phyloP scores from a whole-genome alignment of 768 basidiomycete species.

The Daedaleopsis sinensis region DNA sequence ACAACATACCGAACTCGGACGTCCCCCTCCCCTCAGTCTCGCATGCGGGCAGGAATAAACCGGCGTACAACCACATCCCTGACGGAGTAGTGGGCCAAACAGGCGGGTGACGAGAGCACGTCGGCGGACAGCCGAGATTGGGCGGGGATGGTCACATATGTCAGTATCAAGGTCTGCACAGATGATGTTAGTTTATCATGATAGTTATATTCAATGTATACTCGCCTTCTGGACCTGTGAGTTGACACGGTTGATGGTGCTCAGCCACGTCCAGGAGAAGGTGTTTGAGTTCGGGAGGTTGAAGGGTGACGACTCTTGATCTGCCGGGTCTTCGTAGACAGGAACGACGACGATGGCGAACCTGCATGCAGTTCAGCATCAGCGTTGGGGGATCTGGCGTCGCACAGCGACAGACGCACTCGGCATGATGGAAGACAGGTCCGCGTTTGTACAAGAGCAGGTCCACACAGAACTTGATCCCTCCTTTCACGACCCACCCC shows the following conservation, averaged over 20 bases:
- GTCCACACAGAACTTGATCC: constrained; percentile 97
- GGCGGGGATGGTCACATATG: constrained; percentile 93
- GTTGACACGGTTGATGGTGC: constrained; percentile 95
- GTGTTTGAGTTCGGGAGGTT: constrained; percentile 67
- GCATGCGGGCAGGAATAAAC: constrained; percentile 92
- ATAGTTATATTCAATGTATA: background rate
- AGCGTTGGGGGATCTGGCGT: background rate
- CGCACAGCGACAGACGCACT: constrained; percentile 54
- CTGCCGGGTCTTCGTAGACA: constrained; percentile 81
- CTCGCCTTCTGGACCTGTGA: constrained; percentile 93
- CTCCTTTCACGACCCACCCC: constrained; percentile 95
- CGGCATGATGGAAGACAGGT: constrained; percentile 93
- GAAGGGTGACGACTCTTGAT: constrained; percentile 66
- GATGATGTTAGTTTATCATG: background rate
- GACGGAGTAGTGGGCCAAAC: constrained; percentile 75
- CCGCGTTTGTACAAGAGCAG: constrained; percentile 94
- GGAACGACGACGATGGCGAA: constrained; percentile 92
- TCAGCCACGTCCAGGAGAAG: constrained; percentile 94
- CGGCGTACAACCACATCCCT: constrained; percentile 83
- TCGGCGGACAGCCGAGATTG: constrained; percentile 53
- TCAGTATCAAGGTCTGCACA: constrained; percentile 80
- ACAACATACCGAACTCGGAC: too few species aligned
- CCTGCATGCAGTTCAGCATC: constrained; percentile 43
- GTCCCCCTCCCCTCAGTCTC: constrained; percentile 54
- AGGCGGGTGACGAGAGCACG: constrained; percentile 69